Base-by-base conservation (phyloP, 2,329 filamentous ascomycete species). In the Penicillium aurantiogriseum region DNA sequence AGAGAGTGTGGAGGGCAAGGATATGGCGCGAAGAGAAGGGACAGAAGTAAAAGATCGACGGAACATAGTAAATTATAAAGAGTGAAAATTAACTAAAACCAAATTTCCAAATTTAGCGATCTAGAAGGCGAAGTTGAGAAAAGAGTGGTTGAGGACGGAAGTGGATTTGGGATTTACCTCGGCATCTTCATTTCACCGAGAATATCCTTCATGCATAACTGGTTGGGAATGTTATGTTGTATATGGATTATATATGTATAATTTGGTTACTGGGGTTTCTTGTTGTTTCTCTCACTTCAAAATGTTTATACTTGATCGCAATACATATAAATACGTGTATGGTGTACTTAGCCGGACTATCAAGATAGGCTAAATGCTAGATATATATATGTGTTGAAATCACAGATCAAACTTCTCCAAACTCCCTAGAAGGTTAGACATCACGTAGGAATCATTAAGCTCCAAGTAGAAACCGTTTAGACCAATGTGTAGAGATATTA, bases 1-100 rank as follows among this genome's bases (percentile, higher is more conserved):
- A 35, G 71, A 58, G 13, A 45, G 58, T 10, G 51, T 59, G 6
- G 62, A 64, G 15, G 52, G 52, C 5, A 43, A 54, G 11, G 76
- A 75, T 1, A 51, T 21, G 11, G 38, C 1, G 10, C 21, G 50
- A 35, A 52, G 42, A 46, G 31, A 45, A 55, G 31, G 52, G 45
- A 57, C 43, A 31, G 43, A 46, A 27, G 33, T 43, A 42, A 49
- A 54, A 21, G 49, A 31, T 44, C 40, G 36, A 27, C 51, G 61
- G 51, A 54, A 51, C 63, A 65, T 65, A 33, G 23, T 44, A 25
- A 44, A 31, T 15, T 17, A 29, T 17, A 56, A 44, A 51, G 21
- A 29, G 19, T 2, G 29, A 44, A 44, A 19, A 31, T 7, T n/a
- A 40, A 33, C 25, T 4, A 33, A 23, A 9, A 17, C 25, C 17